Evolutionary conservation across 2,329 filamentous ascomycete species (phyloP), one percentile per base, ranked within the genome.

Genomic region (Cercospora sp.): DNA sequence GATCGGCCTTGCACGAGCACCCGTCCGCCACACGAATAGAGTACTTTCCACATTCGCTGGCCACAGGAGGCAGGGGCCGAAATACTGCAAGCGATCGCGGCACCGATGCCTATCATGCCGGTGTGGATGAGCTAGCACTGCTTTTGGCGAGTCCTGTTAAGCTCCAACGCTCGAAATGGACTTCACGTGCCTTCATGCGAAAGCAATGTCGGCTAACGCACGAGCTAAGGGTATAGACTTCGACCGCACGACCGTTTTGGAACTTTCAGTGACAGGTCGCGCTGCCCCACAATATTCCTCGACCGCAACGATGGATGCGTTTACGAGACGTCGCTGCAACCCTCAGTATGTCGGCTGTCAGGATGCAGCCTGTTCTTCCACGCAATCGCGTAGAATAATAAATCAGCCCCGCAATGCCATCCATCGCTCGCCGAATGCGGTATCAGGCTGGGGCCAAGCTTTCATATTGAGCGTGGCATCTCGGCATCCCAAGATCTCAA

Each of bases 161-260:
- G 28, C 61, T 20, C n/a, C 42, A 33, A 63, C 30, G 45, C 61
- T 63, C 18, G 16, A 57, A 31, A 18, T 9, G 61, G 45, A 53
- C 61, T 39, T 55, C 61, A 63, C 61, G 61, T 63, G 61, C 61
- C 45, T 31, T 13, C 61, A 63, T 55, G 61, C 45, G 60, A 63
- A 6, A 53, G 39, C 42, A 55, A 53, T 53, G 42, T 53, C 61
- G 61, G 20, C 28, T 55, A 23, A 36, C 8, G 39, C 45, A 36
- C 12, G 61, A 28, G 61, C 61, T 63, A 63, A 39, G 45, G 5
- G 20, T n/a, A 26, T 63, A 55, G 45, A 48, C 61, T 63, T 55
- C 45, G 48, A 55, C 61, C 45, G 28, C 48, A 45, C 45, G n/a
- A 45, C 42, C 45, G 45, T 63, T 51, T 53, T 23, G 61, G 45